Evolutionary conservation across 192 early-diverging fungal genomes (phyloP).

Genomic region (Nowakowskiella sp.): DNA sequence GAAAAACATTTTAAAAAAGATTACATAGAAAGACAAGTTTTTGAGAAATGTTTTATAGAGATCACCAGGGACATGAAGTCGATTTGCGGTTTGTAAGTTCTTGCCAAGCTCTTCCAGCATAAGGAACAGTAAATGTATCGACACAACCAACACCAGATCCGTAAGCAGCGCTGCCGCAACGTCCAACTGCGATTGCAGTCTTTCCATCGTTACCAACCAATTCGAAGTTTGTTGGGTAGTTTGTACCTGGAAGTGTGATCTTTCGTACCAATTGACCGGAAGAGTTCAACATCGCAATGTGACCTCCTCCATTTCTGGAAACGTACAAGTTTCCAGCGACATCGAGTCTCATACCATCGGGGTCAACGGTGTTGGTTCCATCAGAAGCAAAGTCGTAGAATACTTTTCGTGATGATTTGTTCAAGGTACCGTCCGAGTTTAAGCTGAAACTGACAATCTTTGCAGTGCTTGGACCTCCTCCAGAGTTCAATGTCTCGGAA

Average conservation of each 20-base stretch:
- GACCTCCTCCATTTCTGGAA: slow-evolving; percentile 38
- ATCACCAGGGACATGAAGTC: no score
- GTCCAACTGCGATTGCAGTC: slow-evolving; percentile 41
- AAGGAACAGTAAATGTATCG: neutral
- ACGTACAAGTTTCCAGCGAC: slow-evolving; percentile 45
- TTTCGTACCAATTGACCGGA: slow-evolving; percentile 23
- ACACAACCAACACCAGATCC: neutral
- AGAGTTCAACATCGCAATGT: slow-evolving; percentile 38
- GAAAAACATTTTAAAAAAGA: no score
- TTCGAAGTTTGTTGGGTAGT: slow-evolving; percentile 35
- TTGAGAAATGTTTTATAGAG: no score
- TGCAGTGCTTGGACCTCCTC: slow-evolving; percentile 17
- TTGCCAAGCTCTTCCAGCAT: neutral
- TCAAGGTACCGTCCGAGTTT: slow-evolving; percentile 22
- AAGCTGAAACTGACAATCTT: slow-evolving; percentile 38
- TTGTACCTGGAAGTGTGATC: slow-evolving; percentile 23
- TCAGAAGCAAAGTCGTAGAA: neutral
- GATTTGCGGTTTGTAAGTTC: no score
- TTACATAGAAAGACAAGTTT: no score
- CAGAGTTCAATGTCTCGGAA: slow-evolving; percentile 40
- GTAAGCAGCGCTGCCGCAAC: slow-evolving; percentile 14
- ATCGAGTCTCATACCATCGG: slow-evolving; percentile 51
- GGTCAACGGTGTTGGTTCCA: slow-evolving; percentile 16
- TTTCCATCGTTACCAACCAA: slow-evolving; percentile 37
- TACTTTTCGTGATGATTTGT: neutral